These are phyloP conservation scores for Phytopythium cucurbitacearum DNA, from an alignment of 352 stramenopile species.

Conservation along the genomic window DNA sequence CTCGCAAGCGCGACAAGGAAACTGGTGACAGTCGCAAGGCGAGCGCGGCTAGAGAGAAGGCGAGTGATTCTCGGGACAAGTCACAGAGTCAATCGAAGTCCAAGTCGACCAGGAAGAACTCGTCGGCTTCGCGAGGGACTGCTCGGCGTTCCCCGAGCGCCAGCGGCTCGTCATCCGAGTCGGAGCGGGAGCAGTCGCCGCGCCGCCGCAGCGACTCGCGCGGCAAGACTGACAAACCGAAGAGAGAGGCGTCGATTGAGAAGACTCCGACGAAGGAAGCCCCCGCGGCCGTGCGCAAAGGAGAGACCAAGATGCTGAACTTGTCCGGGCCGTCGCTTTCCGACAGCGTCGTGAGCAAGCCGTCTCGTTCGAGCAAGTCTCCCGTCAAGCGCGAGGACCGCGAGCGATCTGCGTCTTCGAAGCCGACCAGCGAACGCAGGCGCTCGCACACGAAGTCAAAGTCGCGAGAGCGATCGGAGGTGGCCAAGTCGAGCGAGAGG, in stretches of 20 bases:
- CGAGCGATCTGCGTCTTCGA: too few species aligned
- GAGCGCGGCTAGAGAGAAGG: not conserved
- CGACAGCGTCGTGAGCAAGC: conserved; percentile 13
- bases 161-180: not conserved
- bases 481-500: conserved; percentile 4
- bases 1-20: conserved; percentile 4
- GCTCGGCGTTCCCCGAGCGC: not conserved
- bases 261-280: not conserved
- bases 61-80: too few species aligned
- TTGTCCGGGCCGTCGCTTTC: conserved; percentile 15
- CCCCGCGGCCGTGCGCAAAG: conserved; percentile 17
- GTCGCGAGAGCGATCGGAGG: conserved; percentile 1
- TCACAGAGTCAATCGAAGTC: too few species aligned
- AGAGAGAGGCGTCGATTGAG: not conserved
- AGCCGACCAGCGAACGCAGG: conserved; percentile 5
- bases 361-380: not conserved
- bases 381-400: too few species aligned
- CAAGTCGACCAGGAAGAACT: too few species aligned
- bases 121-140: too few species aligned
- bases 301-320: conserved; percentile 27
- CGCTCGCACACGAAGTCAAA: conserved; percentile 1
- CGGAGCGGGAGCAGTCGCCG: not conserved
- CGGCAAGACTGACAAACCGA: not conserved
- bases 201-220: not conserved
- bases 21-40: not conserved